Base-by-base conservation (phyloP, 352 stramenopile genomes). In the Phytophthora pseudosyringae region DNA sequence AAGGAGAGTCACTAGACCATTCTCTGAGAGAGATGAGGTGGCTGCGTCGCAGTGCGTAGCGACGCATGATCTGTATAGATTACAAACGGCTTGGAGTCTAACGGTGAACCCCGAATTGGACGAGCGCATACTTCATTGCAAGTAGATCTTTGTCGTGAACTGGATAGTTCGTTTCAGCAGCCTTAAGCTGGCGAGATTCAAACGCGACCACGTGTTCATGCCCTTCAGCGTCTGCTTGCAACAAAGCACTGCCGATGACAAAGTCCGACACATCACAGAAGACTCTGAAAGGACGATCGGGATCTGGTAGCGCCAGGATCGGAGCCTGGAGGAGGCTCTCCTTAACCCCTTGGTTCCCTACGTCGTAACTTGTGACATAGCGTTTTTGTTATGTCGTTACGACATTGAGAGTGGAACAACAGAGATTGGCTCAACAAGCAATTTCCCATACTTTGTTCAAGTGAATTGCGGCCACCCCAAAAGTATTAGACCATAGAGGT, bases 1-100 rank as follows among this genome's bases (percentile, higher is more conserved):
- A 70, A 75, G 9, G 61, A 54, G 0, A 75, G 35, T 48, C 71
- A 75, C 4, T 61, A 29, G 6, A 33, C 54, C 71, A 75, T 75
- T 8, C 59, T 46, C 12, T 73, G 47, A 13, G 51, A 59, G 38
- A 74, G 47, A 21, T 55, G 49, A 10, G 44, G 63, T 15, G 54
- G 44, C 26, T 57, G 43, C 1, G 47, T 52, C 26, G 63, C 47
- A 16, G 47, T 61, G 32, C 63, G 43, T 13, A 71, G 25, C 0
- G 68, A 76, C 18, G 56, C 63, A 48, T 75, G 55, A 47, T 78
- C 67, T 1, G 57, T 45, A 43, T 21, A 2, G 21, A 21, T 21
- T 2, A 21, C 25, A 39, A 72, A 76, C 9, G 32, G 43, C 25
- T 56, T 40, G 4, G 40, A 35, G 29, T 54, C 67, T 4, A 71